These are phyloP conservation scores for Liquidambar formosana DNA, from an alignment of 164 flowering plant species.

Conservation along the genomic window DNA sequence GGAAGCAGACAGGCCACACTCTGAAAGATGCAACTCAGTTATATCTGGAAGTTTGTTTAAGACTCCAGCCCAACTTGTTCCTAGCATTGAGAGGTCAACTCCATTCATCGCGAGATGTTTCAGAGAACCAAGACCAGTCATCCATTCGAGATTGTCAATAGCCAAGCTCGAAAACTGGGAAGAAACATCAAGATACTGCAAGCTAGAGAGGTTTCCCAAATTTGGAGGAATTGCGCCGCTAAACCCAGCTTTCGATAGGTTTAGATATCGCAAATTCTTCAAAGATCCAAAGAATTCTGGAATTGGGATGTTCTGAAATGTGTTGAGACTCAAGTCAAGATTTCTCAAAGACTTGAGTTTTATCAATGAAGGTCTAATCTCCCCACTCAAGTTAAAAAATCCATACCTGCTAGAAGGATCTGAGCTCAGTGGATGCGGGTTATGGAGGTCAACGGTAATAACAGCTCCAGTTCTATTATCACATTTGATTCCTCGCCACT, in stretches of 20 bases:
- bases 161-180: constrained; percentile 4
- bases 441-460: constrained; percentile 28
- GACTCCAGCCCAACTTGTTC: constrained; percentile 6
- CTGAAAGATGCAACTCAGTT: constrained; percentile 24
- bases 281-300: constrained; percentile 35
- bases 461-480: constrained; percentile 25
- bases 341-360: constrained; percentile 25
- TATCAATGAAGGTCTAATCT: constrained; percentile 28
- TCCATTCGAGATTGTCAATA: constrained; percentile 27
- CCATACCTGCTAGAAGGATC: constrained; percentile 23
- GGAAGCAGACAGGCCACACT: constrained; percentile 18
- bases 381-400: constrained; percentile 35
- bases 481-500: constrained; percentile 30
- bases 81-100: constrained; percentile 24
- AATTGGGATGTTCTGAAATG: constrained; percentile 24
- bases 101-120: constrained; percentile 21
- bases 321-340: constrained; percentile 33
- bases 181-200: constrained; percentile 30
- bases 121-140: constrained; percentile 21
- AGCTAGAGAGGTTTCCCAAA: constrained; percentile 28
- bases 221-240: constrained; percentile 24
- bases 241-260: constrained; percentile 32
- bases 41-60: constrained; percentile 22
- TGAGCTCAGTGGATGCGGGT: constrained; percentile 15
- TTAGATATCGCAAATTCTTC: constrained; percentile 24